Evolutionary conservation across 2,329 filamentous ascomycete genomes (phyloP).

Genomic region (Claviceps sp.): DNA sequence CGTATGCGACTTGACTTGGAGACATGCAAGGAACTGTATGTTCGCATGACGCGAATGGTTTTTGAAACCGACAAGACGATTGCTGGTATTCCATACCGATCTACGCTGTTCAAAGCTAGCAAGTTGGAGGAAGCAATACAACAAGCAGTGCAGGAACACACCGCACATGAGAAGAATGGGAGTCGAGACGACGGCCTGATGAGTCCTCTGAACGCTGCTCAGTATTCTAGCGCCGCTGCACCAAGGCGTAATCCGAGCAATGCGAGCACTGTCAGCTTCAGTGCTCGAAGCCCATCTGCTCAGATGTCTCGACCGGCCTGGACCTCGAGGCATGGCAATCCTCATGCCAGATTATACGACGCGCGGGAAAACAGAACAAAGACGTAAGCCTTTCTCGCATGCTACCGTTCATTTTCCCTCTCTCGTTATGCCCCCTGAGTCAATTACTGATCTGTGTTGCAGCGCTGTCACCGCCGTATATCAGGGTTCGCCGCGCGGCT

Average conservation of each 20-base stretch:
- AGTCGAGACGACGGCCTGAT: conserved; percentile 19
- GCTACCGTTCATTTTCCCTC: too few species aligned
- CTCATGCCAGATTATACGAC: conserved; percentile 81
- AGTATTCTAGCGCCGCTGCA: conserved; percentile 28
- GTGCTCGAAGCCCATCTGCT: conserved; percentile 47
- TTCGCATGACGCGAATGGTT: conserved; percentile 83
- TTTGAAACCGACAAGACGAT: conserved; percentile 99
- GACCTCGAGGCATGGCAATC: conserved; percentile 57
- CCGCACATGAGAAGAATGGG: conserved; percentile 68
- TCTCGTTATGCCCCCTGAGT: not conserved
- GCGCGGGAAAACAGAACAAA: conserved; percentile 74
- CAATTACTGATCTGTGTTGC: not conserved
- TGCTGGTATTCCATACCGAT: conserved; percentile 84
- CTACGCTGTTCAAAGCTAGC: conserved; percentile 92
- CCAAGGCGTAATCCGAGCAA: conserved; percentile 59
- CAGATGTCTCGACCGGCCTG: conserved; percentile 40
- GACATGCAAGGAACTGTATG: conserved; percentile 94
- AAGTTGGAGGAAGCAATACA: conserved; percentile 88
- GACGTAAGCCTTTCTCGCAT: conserved; percentile 48
- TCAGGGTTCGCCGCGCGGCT: conserved; percentile 60
- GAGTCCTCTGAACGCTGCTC: conserved; percentile 27
- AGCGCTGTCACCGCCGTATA: conserved; percentile 87
- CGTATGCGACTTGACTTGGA: conserved; percentile 83
- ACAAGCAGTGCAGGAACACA: conserved; percentile 77
- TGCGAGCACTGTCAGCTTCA: conserved; percentile 72